Evolutionary conservation across 345 rosid species (phyloP), one percentile per base, ranked within the genome.

Genomic region (Sisymbrium irio): DNA sequence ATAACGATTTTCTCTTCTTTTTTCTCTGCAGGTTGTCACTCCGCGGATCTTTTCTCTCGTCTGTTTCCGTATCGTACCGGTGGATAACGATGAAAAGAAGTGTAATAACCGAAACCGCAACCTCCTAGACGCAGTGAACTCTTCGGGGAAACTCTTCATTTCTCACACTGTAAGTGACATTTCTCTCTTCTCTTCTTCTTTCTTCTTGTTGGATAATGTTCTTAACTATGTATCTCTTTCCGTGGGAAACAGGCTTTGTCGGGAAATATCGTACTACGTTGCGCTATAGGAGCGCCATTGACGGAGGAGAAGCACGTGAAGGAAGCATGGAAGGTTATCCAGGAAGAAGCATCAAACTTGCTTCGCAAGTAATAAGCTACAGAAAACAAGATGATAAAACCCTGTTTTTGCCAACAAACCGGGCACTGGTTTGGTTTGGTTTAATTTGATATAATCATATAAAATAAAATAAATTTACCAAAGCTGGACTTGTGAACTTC

Each of bases 231-330:
- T 65, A 30, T 5, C 10, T 14, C 0, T 60, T 51, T 65, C 44
- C 50, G 1, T 60, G 57, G 62, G 4, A 51, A 76, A 63, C 88
- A 90, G 93, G 90, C 79, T 73, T 75, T 94, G 57, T 89, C 95
- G 0, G 89, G 87, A 13, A 85, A 64, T 44, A 83, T 83, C 67
- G 77, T 87, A 17, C 76, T 90, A 17, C 86, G 97, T 9, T 87
- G 90, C 65, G 95, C 95, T 1, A 83, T 91, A 11, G 98, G 96
- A 35, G 98, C 96, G 9, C 95, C 97, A 56, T 63, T 91, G 83
- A 94, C 96, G 3, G 96, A 91, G 74, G 92, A 84, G 77, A 86
- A 90, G 66, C 98, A 91, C 57, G 85, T 94, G 55, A 81, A 66
- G 61, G 94, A 83, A 49, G 90, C 98, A 33, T 93, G 97, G 94